Base-by-base conservation (phyloP, 257 asterid genomes). In the Ilex asprella region DNA sequence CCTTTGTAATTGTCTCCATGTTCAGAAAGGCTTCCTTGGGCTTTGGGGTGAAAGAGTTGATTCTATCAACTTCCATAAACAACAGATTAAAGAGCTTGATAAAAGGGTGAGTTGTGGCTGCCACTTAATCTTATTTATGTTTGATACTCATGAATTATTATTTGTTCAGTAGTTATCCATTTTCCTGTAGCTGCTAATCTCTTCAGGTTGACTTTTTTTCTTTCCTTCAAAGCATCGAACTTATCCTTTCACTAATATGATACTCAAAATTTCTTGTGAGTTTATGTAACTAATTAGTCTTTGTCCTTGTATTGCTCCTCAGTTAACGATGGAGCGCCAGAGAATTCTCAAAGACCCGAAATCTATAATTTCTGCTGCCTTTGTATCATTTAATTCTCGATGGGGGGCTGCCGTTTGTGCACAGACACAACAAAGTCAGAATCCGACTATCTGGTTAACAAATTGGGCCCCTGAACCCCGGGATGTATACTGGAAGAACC, bases 371-470 rank as follows among this genome's bases (percentile, higher is more conserved):
- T 78, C 95, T 6, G 94, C 95, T 61, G 88, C 97, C 61, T 93
- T 93, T 72, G 99, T 93, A 44, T 89, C 99, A 0, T 93, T 93
- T 76, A 78, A 82, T 69, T 81, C 99, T 15, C 86, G 97, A 77
- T 87, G 99, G 81, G 99, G 90, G 46, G 99, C 97, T 49, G 95
- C 97, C 61, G 95, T 93, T 66, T 89, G 97, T 81, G 97, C 97
- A 49, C 99, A 93, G 75, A 89, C 99, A 73, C 91, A 81, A 60
- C 99, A 93, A 73, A 87, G 94, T 87, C 87, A 83, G 63, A 93
- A 85, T 44, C 99, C 99, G 13, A 89, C 95, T 6, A 63, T 76
- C 54, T 93, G 96, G 97, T 66, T 89, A 68, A 89, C 97, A 47
- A 75, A 80, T 70, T 87, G 94, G 97, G 99, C 99, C 32, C 97